Base-by-base conservation (phyloP, 768 basidiomycete species). In the Mycena capillaripes region DNA sequence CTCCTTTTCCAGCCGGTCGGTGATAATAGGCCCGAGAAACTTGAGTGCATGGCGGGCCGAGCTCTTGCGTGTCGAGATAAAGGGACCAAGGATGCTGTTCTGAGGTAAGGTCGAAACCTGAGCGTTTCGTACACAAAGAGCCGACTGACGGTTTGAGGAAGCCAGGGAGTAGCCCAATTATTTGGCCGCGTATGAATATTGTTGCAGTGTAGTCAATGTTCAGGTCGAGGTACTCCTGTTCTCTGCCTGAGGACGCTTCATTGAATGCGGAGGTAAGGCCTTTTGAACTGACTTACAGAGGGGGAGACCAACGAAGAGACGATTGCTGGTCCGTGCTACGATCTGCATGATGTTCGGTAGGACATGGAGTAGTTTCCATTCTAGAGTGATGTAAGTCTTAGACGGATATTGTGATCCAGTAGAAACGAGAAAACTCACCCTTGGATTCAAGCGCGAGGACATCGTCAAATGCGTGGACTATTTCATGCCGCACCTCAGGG, bases 11-110 rank as follows among this genome's bases (percentile, higher is more conserved):
- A 67, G 74, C 5, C 84, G 77, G n/a, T 83, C 78, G 21, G 80
- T 75, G n/a, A 86, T 79, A 11, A 80, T 63, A 0, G 82, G 81
- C n/a, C 70, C 74, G n/a, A 85, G 66, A 34, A 75, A 65, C 27
- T 71, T 71, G 25, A 67, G 40, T 6, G 65, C 65, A 11, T 50
- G 53, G 29, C 65, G 65, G 8, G 32, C 6, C 1, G 44, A 16
- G 30, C 38, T 44, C 44, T 36, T 46, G 6, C 56, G 40, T 4
- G 29, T 44, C 19, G 56, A 46, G 44, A 66, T n/a, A n/a, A 2
- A 56, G 23, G 7, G 40, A 4, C 14, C 40, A 14, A 57, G n/a
- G 32, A 32, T 57, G 4, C 40, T 66, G 29, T 0, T 6, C 6
- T 2, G 21, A 4, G n/a, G 30, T 32, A 34, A 21, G 17, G 44